A percentile compares a stretch with the other conserved stretches of the same genome.
Conservation (phyloP, 2,329 filamentous ascomycete genomes). For the Talaromyces sp. region DNA sequence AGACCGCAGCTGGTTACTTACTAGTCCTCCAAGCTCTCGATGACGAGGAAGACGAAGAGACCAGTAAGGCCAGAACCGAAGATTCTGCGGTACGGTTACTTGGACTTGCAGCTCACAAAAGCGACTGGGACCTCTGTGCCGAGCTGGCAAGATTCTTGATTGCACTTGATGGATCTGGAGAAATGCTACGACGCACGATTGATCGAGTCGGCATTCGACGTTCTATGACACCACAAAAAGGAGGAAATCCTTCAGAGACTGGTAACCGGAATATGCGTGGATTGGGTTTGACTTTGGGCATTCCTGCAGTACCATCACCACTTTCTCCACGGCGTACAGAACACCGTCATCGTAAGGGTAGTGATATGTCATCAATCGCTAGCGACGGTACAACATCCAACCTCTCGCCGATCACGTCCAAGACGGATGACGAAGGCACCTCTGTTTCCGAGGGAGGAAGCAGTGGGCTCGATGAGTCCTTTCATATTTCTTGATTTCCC, state of each 20-base stretch:
- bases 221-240: conserved; percentile 13
- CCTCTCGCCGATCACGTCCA: conserved; percentile 15
- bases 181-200: conserved; percentile 59
- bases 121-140: conserved; percentile 93
- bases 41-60: conserved; percentile 46
- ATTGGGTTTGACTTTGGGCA: conserved; percentile 35
- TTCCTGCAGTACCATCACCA: conserved; percentile 32
- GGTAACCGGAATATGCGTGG: conserved; percentile 31
- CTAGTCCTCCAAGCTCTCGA: conserved; percentile 83
- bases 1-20: conserved; percentile 95
- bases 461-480: conserved; percentile 15
- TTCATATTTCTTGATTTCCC: background rate
- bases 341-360: conserved; percentile 18
- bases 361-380: conserved; percentile 19
- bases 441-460: conserved; percentile 17
- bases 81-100: conserved; percentile 71
- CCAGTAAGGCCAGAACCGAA: conserved; percentile 52
- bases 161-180: conserved; percentile 82
- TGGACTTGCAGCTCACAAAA: conserved; percentile 73
- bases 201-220: conserved; percentile 38
- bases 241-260: conserved; percentile 15
- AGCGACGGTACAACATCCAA: conserved; percentile 16
- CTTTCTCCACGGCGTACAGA: conserved; percentile 16
- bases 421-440: conserved; percentile 12
- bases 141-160: conserved; percentile 93